Conservation (phyloP, 371 early-diverging fungal genomes). For the Umbelopsis sp. region DNA sequence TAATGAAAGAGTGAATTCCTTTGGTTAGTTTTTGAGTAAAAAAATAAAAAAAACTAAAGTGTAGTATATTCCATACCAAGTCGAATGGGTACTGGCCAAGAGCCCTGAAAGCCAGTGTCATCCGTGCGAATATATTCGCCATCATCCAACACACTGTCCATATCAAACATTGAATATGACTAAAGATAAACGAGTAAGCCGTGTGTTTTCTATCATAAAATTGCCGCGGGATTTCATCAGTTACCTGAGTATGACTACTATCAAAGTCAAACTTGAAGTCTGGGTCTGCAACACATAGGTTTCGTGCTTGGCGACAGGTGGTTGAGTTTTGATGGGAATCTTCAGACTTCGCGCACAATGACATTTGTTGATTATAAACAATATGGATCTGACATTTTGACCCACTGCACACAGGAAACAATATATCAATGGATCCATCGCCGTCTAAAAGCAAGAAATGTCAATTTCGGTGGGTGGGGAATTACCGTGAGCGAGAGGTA, state of each 20-base stretch:
- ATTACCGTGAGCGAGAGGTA: background rate
- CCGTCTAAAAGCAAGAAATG: conserved; percentile 56
- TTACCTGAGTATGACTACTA: conserved; percentile 47
- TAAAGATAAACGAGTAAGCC: conserved; percentile 17
- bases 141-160: conserved; percentile 43
- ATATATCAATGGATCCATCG: conserved; percentile 86
- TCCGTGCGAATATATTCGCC: conserved; percentile 50
- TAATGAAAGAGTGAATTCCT: conserved; percentile 14
- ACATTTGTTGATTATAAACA: conserved; percentile 84
- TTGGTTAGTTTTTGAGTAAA: background rate
- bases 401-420: conserved; percentile 70
- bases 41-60: background rate
- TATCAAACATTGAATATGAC: conserved; percentile 53
- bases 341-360: conserved; percentile 65
- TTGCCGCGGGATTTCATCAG: background rate
- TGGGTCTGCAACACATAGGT: conserved; percentile 78
- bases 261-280: conserved; percentile 70
- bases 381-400: conserved; percentile 72
- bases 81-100: conserved; percentile 58
- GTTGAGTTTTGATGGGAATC: conserved; percentile 28
- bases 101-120: conserved; percentile 59
- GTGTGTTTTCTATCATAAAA: background rate
- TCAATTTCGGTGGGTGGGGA: background rate
- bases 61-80: conserved; percentile 27
- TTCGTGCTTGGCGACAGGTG: conserved; percentile 62